Base-by-base conservation (phyloP, 345 rosid species). In the Leavenworthia alabamica region DNA sequence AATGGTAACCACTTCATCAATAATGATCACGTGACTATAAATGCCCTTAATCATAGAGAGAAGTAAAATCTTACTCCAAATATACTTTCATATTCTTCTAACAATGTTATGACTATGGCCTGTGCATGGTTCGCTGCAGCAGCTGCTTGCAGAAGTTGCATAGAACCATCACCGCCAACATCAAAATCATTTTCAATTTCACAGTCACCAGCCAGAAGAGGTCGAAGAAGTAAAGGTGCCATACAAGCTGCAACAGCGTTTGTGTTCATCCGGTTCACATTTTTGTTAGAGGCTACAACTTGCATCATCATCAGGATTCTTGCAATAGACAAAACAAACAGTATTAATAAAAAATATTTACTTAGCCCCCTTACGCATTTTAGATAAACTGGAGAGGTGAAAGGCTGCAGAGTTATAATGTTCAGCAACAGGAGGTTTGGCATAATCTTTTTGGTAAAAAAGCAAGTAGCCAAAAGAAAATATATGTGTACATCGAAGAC, bases 61-160 rank as follows among this genome's bases (percentile, higher is more conserved):
- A 33, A 39, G 36, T 36, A 42, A 44, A 49, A 24, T 65, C 94
- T 81, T 79, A 93, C 99, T 74, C 95, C 86, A 71, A 93, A 93
- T 65, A 93, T 86, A 14, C 65, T 83, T 17, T 78, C 83, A 75
- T 89, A 89, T 73, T 93, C 90, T 68, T 89, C 99, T 76, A 93
- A 39, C 67, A 93, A 76, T 36, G 94, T 89, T 73, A 93, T 89
- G 46, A 80, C 82, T 71, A 93, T 93, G 72, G 99, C 94, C 74
- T 93, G 99, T 47, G 97, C 99, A 84, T 93, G 97, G 79, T 93
- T 93, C 33, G 99, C 97, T 50, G 99, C 97, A 60, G 99, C 96
- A 60, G 99, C 97, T 70, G 99, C 97, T 83, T 85, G 87, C 66
- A 93, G 75, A 60, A 93, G 94, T 75, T 89, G 99, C 75, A 81